Evolutionary conservation across 179 eudicot genomes (phyloP).

Genomic region (Corrigiola litoralis): DNA sequence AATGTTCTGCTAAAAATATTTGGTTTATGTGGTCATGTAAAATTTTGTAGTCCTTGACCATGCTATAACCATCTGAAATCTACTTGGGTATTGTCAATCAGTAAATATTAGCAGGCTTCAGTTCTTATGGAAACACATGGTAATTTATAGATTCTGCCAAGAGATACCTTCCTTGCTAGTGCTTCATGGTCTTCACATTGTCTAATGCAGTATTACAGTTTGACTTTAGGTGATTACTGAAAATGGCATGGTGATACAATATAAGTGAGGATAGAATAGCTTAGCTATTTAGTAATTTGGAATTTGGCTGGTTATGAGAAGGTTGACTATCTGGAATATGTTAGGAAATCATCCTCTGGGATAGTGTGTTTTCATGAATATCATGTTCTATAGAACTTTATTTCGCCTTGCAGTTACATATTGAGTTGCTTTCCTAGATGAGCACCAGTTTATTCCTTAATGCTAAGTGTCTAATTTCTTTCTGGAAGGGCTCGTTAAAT

Average conservation of each 20-base stretch:
- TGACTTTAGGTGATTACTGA: background rate
- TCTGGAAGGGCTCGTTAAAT: background rate
- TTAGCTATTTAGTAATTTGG: background rate
- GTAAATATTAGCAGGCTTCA: background rate
- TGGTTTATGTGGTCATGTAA: background rate
- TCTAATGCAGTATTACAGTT: background rate
- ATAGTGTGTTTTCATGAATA: background rate
- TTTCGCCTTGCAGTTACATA: slow-evolving; percentile 2
- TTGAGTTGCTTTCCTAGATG: background rate
- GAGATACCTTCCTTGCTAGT: background rate
- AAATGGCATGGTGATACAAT: background rate
- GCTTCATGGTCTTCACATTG: background rate
- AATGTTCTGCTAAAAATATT: background rate
- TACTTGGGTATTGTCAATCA: background rate
- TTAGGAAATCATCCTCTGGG: background rate
- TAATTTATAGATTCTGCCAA: background rate
- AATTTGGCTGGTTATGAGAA: background rate
- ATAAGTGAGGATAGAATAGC: background rate
- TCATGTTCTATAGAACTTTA: background rate
- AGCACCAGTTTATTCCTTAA: background rate
- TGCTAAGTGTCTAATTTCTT: background rate
- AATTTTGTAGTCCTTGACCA: slow-evolving; percentile 12
- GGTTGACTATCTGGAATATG: background rate
- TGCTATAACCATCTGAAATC: background rate
- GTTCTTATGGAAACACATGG: slow-evolving; percentile 2